Percentiles rank a stretch among this genome's conserved stretches.
phyloP scores from a whole-genome alignment of 2,329 filamentous ascomycete genomes.

The Claviceps purpurea region DNA sequence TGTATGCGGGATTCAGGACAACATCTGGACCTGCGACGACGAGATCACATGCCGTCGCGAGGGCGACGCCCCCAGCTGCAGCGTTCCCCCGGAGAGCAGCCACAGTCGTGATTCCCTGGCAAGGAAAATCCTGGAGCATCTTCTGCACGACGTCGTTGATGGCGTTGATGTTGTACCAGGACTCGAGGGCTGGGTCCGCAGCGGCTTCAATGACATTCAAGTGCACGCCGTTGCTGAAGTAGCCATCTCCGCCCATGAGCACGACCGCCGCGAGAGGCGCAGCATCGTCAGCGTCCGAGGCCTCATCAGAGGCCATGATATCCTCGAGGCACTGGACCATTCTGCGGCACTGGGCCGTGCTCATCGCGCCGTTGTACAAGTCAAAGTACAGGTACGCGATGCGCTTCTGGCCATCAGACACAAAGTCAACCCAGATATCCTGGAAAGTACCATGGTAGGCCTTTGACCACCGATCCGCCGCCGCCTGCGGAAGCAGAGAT shows the following conservation, averaged over 20 bases:
- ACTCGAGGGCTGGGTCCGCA: conserved; percentile 22
- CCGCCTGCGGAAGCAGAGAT: conserved; percentile 6
- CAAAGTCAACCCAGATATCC: conserved; percentile 26
- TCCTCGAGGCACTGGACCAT: conserved; percentile 23
- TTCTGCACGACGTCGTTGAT: conserved; percentile 27
- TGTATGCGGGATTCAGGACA: conserved; percentile 28
- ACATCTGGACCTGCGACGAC: conserved; percentile 24
- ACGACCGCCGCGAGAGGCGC: conserved; percentile 22
- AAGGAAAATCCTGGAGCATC: conserved; percentile 23
- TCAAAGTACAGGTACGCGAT: conserved; percentile 28
- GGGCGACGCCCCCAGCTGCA: conserved; percentile 28
- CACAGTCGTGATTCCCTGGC: conserved; percentile 21
- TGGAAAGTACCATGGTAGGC: conserved; percentile 20
- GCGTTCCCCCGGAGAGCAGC: conserved; percentile 27
- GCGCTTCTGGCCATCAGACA: conserved; percentile 10
- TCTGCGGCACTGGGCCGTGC: conserved; percentile 23
- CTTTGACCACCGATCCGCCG: conserved; percentile 16
- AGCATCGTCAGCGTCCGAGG: conserved; percentile 5
- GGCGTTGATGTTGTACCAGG: conserved; percentile 30
- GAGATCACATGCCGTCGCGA: conserved; percentile 23
- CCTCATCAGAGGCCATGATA: conserved; percentile 13
- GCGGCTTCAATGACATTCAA: conserved; percentile 29
- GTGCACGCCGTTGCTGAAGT: conserved; percentile 30
- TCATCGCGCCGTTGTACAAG: conserved; percentile 31
- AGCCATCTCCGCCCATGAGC: conserved; percentile 23